These are phyloP conservation scores for Mycena polygramma DNA, from an alignment of 768 basidiomycete species.

Conservation along the genomic window DNA sequence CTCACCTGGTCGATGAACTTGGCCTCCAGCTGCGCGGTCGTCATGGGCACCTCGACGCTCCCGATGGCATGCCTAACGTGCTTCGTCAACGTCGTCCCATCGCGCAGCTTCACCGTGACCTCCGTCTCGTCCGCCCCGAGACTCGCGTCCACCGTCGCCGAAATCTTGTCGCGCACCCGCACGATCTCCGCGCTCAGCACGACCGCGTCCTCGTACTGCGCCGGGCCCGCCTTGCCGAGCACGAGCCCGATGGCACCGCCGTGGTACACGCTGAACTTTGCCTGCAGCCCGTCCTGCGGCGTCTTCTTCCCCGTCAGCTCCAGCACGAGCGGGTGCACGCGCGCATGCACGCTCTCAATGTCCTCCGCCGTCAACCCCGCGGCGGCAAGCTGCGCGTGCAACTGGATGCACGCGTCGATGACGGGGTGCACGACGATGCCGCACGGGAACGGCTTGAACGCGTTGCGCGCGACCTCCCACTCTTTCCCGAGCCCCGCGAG, in stretches of 20 bases:
- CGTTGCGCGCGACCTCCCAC: constrained; percentile 40
- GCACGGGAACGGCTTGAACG: constrained; percentile 44
- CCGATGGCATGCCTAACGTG: constrained; percentile 42
- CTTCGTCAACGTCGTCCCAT: constrained; percentile 34
- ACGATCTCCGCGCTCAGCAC: constrained; percentile 38
- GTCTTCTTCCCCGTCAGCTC: constrained; percentile 41
- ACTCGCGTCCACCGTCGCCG: constrained; percentile 34
- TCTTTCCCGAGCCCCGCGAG: constrained; percentile 30
- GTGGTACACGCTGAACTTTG: constrained; percentile 43
- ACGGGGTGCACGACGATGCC: constrained; percentile 43
- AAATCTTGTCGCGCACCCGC: constrained; percentile 37
- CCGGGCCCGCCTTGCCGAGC: constrained; percentile 39
- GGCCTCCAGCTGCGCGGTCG: constrained; percentile 33
- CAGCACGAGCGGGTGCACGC: constrained; percentile 41
- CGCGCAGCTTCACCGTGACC: constrained; percentile 31
- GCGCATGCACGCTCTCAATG: constrained; percentile 35
- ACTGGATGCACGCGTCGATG: constrained; percentile 41
- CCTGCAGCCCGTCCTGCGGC: constrained; percentile 41
- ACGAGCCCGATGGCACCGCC: constrained; percentile 39
- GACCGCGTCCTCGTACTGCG: constrained; percentile 36
- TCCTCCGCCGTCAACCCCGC: constrained; percentile 19
- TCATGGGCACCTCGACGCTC: constrained; percentile 39
- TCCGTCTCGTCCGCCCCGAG: constrained; percentile 37
- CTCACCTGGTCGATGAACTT: constrained; percentile 42
- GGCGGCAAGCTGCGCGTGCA: constrained; percentile 31